Percentiles rank a stretch among this genome's conserved stretches.
Evolutionary conservation across 139 green algal genomes (phyloP).

Genomic region (Diplosphaera chodatii): DNA sequence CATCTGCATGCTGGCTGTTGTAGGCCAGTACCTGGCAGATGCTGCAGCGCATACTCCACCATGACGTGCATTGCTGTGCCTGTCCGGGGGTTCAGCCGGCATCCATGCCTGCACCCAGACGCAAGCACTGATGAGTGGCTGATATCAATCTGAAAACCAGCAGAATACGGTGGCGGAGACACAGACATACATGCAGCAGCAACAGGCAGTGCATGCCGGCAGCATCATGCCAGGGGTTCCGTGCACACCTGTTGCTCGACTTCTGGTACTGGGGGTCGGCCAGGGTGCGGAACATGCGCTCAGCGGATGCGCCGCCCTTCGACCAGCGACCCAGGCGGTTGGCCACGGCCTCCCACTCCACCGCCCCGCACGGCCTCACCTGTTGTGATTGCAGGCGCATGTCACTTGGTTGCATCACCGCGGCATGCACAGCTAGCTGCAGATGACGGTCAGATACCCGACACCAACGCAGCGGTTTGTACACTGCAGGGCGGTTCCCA

Average conservation of each 20-base stretch:
- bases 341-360: slow-evolving; percentile 15
- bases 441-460: too few species aligned
- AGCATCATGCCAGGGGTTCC: background rate
- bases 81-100: slow-evolving; percentile 20
- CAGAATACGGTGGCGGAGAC: too few species aligned
- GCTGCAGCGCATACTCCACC: slow-evolving; percentile 18
- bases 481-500: background rate
- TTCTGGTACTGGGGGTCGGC: slow-evolving; percentile 20
- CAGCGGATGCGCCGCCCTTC: slow-evolving; percentile 7
- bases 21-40: slow-evolving; percentile 5
- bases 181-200: too few species aligned
- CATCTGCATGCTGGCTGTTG: too few species aligned
- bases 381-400: background rate
- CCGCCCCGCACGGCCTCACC: slow-evolving; percentile 11
- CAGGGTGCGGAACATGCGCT: slow-evolving; percentile 21
- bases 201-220: too few species aligned
- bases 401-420: too few species aligned
- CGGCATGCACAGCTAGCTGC: too few species aligned
- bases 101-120: slow-evolving; percentile 20
- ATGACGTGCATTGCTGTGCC: slow-evolving; percentile 32
- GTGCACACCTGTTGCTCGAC: slow-evolving; percentile 9
- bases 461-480: too few species aligned
- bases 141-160: too few species aligned
- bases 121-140: too few species aligned
- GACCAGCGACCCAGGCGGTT: slow-evolving; percentile 7